These are phyloP conservation scores for Ophiognomonia clavigignenti-juglandacearum DNA, from an alignment of 2,329 filamentous ascomycete genomes.

Conservation along the genomic window DNA sequence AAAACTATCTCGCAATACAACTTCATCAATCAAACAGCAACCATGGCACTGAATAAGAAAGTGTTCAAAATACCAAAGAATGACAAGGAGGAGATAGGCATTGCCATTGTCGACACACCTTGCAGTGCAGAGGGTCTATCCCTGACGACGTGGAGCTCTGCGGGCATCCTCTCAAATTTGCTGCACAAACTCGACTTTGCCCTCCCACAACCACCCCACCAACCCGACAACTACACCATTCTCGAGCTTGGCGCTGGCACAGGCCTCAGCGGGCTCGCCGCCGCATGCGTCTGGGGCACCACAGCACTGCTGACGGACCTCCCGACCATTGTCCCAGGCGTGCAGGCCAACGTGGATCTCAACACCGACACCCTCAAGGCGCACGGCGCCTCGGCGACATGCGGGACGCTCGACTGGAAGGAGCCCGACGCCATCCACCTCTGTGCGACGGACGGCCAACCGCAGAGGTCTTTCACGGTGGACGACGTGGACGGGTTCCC, in stretches of 20 bases:
- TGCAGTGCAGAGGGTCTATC: slow-evolving; percentile 12
- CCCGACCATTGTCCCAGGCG: slow-evolving; percentile 13
- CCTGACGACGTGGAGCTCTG: slow-evolving; percentile 15
- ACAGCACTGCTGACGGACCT: slow-evolving; percentile 11
- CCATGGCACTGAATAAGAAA: slow-evolving; percentile 6
- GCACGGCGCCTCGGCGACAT: neutral
- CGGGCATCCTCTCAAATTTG: slow-evolving; percentile 14
- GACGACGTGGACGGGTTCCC: slow-evolving; percentile 12
- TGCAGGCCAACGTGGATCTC: slow-evolving; percentile 13
- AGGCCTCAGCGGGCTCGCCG: slow-evolving; percentile 9
- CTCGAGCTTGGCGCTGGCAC: slow-evolving; percentile 16
- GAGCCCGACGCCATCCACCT: slow-evolving; percentile 6
- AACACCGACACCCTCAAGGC: slow-evolving; percentile 3
- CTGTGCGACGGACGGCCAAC: neutral
- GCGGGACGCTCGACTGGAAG: slow-evolving; percentile 13
- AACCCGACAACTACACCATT: slow-evolving; percentile 1
- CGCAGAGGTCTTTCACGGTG: neutral
- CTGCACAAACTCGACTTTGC: slow-evolving; percentile 8
- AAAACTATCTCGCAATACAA: neutral
- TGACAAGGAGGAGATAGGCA: neutral
- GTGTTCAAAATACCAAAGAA: slow-evolving; percentile 5
- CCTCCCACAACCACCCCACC: neutral
- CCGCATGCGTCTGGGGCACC: slow-evolving; percentile 9
- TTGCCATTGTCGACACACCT: slow-evolving; percentile 12
- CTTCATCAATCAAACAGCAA: neutral